Evolutionary conservation across 805 yeast species (phyloP), one percentile per base, ranked within the genome.

Genomic region (Spathaspora passalidarum): DNA sequence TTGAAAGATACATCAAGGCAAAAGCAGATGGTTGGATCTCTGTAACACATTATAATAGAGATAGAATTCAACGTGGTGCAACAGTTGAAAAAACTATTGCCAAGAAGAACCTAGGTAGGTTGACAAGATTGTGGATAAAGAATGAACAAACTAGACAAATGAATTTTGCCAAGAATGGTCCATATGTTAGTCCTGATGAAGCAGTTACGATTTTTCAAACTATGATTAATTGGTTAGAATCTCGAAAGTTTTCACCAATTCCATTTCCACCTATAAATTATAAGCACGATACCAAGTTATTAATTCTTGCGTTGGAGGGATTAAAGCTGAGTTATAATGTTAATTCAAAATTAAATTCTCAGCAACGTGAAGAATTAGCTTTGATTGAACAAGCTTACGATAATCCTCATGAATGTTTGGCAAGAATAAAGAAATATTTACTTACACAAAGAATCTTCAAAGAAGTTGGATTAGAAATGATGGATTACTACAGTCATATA

Each of bases 21-120:
- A 92, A 94, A 62, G 97, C 98, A 1, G 97, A 92, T 56, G 95
- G 96, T 5, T 94, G 98, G 98, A 78, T 89, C 10, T 83, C 94
- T 1, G 91, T 88, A 13, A 96, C 99, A 1, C 96, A 92, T 57
- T 83, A 84, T 57, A 94, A 92, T 59, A 76, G 99, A 53, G 97
- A 90, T 51, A 75, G 97, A 42, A 88, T 94, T 37, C 78, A 83
- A 53, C 76, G 85, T 34, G 98, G 98, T n/a, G 89, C 86, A 0
- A 85, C 91, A 10, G 94, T 90, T 14, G 99, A 94, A 58, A 94
- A 94, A 57, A 88, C 97, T 0, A 94, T 89, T 6, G 96, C 94
- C 0, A 87, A 87, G 64, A 94, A 94, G 73, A 94, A 94, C 59
- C 65, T 94, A 42, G 99, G 99, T 3, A 75, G 99, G 47, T 66